These are phyloP conservation scores for Botrytis fabae DNA, from an alignment of 2,329 filamentous ascomycete species.

Conservation along the genomic window DNA sequence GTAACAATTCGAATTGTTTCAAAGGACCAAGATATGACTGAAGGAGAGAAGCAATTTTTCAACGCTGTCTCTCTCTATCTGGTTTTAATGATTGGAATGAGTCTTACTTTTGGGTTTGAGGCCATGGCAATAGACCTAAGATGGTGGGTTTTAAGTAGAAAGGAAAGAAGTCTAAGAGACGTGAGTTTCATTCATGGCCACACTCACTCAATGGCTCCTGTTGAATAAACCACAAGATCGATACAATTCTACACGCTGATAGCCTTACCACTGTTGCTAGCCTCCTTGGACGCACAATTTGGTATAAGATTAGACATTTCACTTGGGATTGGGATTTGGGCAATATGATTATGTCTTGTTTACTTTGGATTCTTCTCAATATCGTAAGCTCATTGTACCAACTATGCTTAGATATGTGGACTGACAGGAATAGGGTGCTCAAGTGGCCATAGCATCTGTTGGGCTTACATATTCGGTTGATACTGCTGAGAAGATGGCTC, in stretches of 20 bases:
- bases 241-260: not conserved
- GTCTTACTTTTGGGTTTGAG: not conserved
- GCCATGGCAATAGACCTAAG: not conserved
- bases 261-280: not conserved
- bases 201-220: not conserved
- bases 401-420: not conserved
- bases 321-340: not conserved
- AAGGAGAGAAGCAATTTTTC: not conserved
- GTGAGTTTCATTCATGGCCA: not conserved
- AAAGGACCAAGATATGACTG: not conserved
- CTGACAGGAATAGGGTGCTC: not conserved
- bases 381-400: not conserved
- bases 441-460: not conserved
- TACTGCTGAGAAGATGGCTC: not conserved
- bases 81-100: not conserved
- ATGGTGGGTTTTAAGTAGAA: not conserved
- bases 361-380: not conserved
- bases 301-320: not conserved
- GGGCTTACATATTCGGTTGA: not conserved
- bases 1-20: not conserved
- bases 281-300: not conserved
- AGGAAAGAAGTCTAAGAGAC: not conserved
- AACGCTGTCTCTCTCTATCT: not conserved
- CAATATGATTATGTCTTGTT: not conserved
- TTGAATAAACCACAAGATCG: not conserved